These are phyloP conservation scores for Scutellaria baicalensis DNA, from an alignment of 257 asterid genomes.

Conservation along the genomic window DNA sequence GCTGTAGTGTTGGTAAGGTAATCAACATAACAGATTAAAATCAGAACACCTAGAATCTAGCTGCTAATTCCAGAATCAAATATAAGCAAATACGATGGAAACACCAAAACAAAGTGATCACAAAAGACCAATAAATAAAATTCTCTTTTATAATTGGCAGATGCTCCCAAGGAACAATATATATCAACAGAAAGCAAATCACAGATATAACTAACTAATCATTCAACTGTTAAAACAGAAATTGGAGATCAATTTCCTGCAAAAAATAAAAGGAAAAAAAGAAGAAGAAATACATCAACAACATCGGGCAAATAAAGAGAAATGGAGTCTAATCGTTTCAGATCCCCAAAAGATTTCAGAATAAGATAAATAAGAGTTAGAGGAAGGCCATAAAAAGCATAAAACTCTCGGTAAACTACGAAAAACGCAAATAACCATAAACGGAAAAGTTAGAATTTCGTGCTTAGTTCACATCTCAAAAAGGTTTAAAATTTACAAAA, in stretches of 20 bases:
- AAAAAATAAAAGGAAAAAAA: neutral
- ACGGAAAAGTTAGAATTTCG: slow-evolving; percentile 14
- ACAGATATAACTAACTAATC: neutral
- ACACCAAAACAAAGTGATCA: neutral
- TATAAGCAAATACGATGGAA: neutral
- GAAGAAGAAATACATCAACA: neutral
- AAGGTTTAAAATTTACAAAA: no score
- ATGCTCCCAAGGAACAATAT: neutral
- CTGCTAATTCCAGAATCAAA: neutral
- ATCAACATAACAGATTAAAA: neutral
- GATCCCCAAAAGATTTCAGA: neutral
- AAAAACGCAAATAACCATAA: slow-evolving; percentile 7
- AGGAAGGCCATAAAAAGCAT: slow-evolving; percentile 11
- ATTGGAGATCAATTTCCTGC: neutral
- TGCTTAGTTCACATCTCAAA: slow-evolving; percentile 17
- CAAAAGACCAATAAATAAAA: neutral
- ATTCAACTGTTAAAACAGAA: neutral
- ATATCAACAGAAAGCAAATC: neutral
- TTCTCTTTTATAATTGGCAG: neutral
- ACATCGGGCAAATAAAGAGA: neutral
- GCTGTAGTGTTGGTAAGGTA: neutral
- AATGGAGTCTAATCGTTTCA: neutral
- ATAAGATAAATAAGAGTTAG: neutral
- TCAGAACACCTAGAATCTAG: neutral
- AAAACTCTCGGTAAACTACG: neutral